Base-by-base conservation (phyloP, 352 stramenopile genomes). In the Salisapilia sapeloensis region DNA sequence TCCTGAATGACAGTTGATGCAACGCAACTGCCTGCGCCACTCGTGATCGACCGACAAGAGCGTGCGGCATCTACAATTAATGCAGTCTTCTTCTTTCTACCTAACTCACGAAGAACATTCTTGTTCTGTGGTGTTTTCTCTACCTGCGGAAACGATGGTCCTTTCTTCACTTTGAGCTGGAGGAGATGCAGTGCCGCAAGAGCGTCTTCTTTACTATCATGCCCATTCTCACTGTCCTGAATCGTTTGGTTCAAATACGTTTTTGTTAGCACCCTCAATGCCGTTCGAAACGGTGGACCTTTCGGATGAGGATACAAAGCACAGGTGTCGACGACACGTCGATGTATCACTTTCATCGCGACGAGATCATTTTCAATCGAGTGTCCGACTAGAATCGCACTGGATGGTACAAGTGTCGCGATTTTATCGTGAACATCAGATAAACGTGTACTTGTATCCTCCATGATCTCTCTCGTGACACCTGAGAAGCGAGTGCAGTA, bases 401-500 rank as follows among this genome's bases (percentile, higher is more conserved):
- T 53, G 0, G 63, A 58, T 4, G 71, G 56, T 0, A 85, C 60
- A 26, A 76, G 33, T 9, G 52, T 31, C 3, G 86, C 33, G 22
- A 90, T 74, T 6, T 47, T 50, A 7, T 64, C 22, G 37, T 90
- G 74, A n/a, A 78, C 60, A 17, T 84, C 58, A n/a, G 40, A 42
- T 4, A 91, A 46, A 4, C 48, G 53, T 38, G 50, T 81, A 10
- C 46, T 71, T 13, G 64, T 83, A 10, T 31, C 41, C 34, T 82
- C 64, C 56, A 90, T 80, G 28, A 84, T 86, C 0, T 89, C 65
- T 14, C 42, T 46, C 10, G 72, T 87, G 43, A 93, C 86, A 20
- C 78, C 78, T 1, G 64, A 85, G 46, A 71, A 93, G 42, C 82
- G 60, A 16, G 78, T 93, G 31, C 66, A 86, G 35, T 93, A 93